Evolutionary conservation across 495 filamentous ascomycete species (phyloP).

Genomic region (Acidomyces sp.): DNA sequence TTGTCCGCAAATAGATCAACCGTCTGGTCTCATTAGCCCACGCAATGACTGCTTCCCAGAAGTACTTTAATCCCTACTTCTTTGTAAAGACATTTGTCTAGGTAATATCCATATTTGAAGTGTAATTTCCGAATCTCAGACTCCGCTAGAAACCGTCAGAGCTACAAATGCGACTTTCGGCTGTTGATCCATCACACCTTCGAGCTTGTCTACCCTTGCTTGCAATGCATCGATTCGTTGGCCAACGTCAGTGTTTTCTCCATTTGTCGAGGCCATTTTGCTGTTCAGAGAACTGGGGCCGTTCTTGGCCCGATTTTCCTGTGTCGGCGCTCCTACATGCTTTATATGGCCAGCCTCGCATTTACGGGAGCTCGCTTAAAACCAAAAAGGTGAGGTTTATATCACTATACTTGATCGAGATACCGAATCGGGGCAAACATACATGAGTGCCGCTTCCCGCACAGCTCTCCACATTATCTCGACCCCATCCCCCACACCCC

Average conservation of each 20-base stretch:
- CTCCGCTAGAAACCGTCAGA: neutral
- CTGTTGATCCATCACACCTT: conserved; percentile 1
- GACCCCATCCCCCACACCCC: no score
- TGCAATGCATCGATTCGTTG: conserved; percentile 2
- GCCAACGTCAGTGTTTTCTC: neutral
- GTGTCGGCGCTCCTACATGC: no score
- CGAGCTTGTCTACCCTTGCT: conserved; percentile 6
- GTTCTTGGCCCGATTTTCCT: no score
- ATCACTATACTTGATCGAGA: no score
- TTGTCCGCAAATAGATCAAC: conserved; percentile 40
- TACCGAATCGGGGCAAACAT: no score
- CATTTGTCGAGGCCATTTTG: conserved; percentile 1
- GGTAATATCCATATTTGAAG: conserved; percentile 46
- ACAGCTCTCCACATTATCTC: no score
- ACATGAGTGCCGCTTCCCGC: no score
- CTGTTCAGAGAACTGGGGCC: no score
- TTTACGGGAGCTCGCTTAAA: no score
- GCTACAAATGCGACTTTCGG: neutral
- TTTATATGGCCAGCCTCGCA: no score
- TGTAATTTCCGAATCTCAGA: conserved; percentile 40
- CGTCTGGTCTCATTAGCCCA: conserved; percentile 24
- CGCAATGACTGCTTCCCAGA: neutral
- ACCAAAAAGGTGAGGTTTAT: no score
- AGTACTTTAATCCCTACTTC: conserved; percentile 26
- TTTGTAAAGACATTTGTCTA: conserved; percentile 46